A percentile compares a stretch with the other conserved stretches of the same genome.
These are phyloP conservation scores for Xylaria sp. DNA, from an alignment of 2,329 filamentous ascomycete genomes.

Conservation along the genomic window DNA sequence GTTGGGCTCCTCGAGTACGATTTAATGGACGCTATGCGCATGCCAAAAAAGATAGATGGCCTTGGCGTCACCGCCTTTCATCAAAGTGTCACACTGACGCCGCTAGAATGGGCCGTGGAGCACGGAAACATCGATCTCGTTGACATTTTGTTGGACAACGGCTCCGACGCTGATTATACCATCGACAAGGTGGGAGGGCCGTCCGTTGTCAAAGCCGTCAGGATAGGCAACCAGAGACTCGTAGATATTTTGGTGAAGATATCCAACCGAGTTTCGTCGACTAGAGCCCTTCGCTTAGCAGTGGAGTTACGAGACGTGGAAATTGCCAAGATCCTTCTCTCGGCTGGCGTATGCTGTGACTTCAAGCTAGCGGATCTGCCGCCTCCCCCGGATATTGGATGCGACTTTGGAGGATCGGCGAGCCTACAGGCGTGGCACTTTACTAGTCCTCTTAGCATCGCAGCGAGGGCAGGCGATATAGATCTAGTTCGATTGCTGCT, in stretches of 20 bases:
- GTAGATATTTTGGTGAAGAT: conserved; percentile 6
- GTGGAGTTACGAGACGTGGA: background rate
- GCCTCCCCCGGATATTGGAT: background rate
- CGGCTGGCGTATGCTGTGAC: background rate
- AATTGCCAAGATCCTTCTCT: background rate
- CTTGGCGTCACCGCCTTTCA: too few species aligned
- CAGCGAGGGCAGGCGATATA: conserved; percentile 7
- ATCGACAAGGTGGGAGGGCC: background rate
- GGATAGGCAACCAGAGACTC: conserved; percentile 20
- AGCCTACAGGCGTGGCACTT: background rate
- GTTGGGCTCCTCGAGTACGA: background rate
- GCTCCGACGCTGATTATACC: background rate
- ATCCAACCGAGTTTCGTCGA: background rate
- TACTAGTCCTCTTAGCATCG: conserved; percentile 2
- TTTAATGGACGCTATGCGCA: background rate
- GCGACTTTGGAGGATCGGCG: background rate
- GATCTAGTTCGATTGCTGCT: conserved; percentile 3
- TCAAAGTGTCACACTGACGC: background rate
- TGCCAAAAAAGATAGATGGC: too few species aligned
- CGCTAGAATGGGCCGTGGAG: conserved; percentile 15
- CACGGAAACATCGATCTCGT: conserved; percentile 17
- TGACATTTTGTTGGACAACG: background rate
- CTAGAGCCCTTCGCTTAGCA: background rate
- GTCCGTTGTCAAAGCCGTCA: background rate
- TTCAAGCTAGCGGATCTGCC: background rate